Base-by-base conservation (phyloP, 1,284 basidiomycete genomes). In the Microbotryum scabiosae region DNA sequence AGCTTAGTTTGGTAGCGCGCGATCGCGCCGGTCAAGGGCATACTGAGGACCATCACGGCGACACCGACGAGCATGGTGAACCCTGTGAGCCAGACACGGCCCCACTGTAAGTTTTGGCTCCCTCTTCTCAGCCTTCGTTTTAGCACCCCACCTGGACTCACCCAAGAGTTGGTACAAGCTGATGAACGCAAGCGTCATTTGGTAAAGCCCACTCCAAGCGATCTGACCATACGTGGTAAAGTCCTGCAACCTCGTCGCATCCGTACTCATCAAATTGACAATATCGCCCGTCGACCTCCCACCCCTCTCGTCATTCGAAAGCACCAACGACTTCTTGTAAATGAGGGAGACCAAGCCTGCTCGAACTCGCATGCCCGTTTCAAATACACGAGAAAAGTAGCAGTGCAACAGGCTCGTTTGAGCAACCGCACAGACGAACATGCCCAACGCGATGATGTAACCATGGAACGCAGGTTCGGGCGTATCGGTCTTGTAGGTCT, bases 311-410 rank as follows among this genome's bases (percentile, higher is more conserved):
- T 90, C 86, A 68, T 86, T 90, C 9, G 88, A 89, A 23, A 97
- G 81, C 1, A 88, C 80, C 23, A 97, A 79, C 0, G 89, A 82
- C 75, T 97, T 96, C 64, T 85, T 80, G 66, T 71, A 75, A 55
- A 72, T 73, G 1, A 82, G 82, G 0, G 85, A 85, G 44, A 97
- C 83, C 23, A 97, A 80, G 1, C 92, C 91, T 0, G 88, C 86
- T 48, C 91, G 85, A 50, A 96, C 83, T 20, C 91, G 85, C 90
- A 96, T 94, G 61, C 91, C 90, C 18, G 88, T 88, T 70, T 86
- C 83, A 71, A 85, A 89, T 52, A 84, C 84, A 2, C 81, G 78
- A 75, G 90, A 85, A 75, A 91, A 92, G 74, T 91, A 91, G 79
- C 94, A 90, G 71, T 97, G 90, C 60, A 97, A 76, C 55, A 88